Base-by-base conservation (phyloP, 345 rosid species). In the Excoecaria agallocha region DNA sequence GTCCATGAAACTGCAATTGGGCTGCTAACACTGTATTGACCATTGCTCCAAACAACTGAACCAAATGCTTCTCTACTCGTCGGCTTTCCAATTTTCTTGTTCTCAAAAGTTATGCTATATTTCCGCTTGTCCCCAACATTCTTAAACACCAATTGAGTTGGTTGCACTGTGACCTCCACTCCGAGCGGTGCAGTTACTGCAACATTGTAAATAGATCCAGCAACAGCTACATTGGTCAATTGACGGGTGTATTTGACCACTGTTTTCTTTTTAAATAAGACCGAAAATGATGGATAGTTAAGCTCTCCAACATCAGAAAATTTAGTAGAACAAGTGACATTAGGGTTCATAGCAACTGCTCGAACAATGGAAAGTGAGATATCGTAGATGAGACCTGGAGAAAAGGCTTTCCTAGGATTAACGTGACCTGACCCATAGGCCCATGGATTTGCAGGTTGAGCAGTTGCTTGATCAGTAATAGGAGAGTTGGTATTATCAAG, bases 201-300 rank as follows among this genome's bases (percentile, higher is more conserved):
- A 12, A 85, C 94, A 7, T 77, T 71, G 76, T 94, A 94, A 0
- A 49, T 46, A 7, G 94, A 89, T 37, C 68, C 78, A 0, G 89
- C 85, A 3, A 85, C 43, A 19, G 96, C 98, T 0, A 94, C 98
- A n/a, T 94, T 94, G 61, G 98, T 94, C 60, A 94, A 78, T 67
- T 79, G 87, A 0, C 98, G 82, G 8, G 91, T 88, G 85, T 94
- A 94, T 19, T 89, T 76, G 24, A 89, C 92, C 0, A 85, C 86
- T 81, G 87, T 82, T 73, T 89, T 87, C 72, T 71, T 76, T 4
- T 84, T 83, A n/a, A 94, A 92, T 79, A 88, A 46, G 60, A 94
- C 91, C 0, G 97, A 94, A 84, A 94, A 94, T 0, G 96, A 90
- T 3, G 96, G 97, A 71, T 94, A 94, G 77, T 94, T 94, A 64